Conservation (phyloP, 305 asterid genomes). For the Solanum chacoense region DNA sequence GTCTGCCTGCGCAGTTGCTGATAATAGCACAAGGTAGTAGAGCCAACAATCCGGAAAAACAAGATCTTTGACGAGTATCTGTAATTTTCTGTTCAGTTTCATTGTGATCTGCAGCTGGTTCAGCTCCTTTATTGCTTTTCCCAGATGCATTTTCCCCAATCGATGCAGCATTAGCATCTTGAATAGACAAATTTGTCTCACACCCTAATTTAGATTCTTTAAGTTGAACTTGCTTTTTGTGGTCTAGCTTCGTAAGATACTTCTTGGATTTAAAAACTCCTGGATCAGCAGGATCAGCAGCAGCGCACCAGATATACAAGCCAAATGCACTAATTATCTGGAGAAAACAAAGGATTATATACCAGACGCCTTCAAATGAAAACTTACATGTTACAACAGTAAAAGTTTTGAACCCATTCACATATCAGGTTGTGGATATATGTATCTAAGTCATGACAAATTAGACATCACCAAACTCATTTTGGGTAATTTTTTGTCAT, state of each 20-base stretch:
- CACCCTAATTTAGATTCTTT: constrained; percentile 48
- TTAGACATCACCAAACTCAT: background rate
- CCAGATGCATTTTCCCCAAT: constrained; percentile 28
- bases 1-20: constrained; percentile 30
- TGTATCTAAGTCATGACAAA: background rate
- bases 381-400: no score
- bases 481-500: background rate
- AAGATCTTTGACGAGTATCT: constrained; percentile 14
- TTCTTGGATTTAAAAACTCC: constrained; percentile 87
- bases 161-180: constrained; percentile 37
- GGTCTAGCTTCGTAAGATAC: constrained; percentile 42
- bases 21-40: constrained; percentile 58
- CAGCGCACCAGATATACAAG: constrained; percentile 94
- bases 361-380: background rate
- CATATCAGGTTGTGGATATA: background rate
- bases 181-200: constrained; percentile 48
- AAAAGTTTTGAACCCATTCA: background rate
- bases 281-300: constrained; percentile 88
- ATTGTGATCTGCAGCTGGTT: constrained; percentile 27
- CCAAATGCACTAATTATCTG: constrained; percentile 74
- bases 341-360: background rate
- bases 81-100: constrained; percentile 19
- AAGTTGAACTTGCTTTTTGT: constrained; percentile 26
- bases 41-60: constrained; percentile 30
- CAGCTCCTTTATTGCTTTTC: constrained; percentile 23